Base-by-base conservation (phyloP, 2,329 filamentous ascomycete species). In the Neopestalotiopsis sp. region DNA sequence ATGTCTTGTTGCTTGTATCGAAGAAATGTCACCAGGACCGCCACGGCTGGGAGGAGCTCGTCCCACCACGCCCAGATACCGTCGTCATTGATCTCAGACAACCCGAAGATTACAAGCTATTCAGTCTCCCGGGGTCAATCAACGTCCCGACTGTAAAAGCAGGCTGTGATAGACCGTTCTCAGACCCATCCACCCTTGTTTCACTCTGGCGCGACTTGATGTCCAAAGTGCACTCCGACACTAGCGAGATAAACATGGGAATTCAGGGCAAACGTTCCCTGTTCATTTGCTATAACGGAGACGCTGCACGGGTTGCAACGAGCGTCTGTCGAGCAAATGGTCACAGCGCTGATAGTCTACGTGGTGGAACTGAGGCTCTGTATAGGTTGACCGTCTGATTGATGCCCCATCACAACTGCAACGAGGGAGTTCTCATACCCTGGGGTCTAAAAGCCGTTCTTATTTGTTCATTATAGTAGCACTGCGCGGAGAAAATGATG, bases 201-300 rank as follows among this genome's bases (percentile, higher is more conserved):
- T 72, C 75, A 1, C 77, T 87, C 30, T 89, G 87, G 87, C 75
- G 74, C 30, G 80, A 81, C 49, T 73, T 89, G 2, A 84, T 87
- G 42, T 71, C 74, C 2, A 74, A 80, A 1, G 86, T 88, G 74
- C 76, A 73, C 6, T 65, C 76, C 1, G 72, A 75, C 0, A 64
- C 69, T 10, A 58, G 70, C 13, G 71, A 75, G 1, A 13, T 79
- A 0, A 24, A 71, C 28, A 45, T 67, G 1, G 68, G 75, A 10
- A 68, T 83, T 1, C 58, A 69, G 6, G 77, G 72, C 4, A 80
- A 79, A 67, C 79, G 79, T 5, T 74, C 86, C 13, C 72, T 89
- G 12, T 72, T 88, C 10, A 74, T 86, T 10, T 89, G 86, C 73
- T 88, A 88, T 65, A 79, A 86, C 61, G 87, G 87, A 2, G 85